Evolutionary conservation across 2,329 filamentous ascomycete genomes (phyloP).

Genomic region (Cytospora leucostoma): DNA sequence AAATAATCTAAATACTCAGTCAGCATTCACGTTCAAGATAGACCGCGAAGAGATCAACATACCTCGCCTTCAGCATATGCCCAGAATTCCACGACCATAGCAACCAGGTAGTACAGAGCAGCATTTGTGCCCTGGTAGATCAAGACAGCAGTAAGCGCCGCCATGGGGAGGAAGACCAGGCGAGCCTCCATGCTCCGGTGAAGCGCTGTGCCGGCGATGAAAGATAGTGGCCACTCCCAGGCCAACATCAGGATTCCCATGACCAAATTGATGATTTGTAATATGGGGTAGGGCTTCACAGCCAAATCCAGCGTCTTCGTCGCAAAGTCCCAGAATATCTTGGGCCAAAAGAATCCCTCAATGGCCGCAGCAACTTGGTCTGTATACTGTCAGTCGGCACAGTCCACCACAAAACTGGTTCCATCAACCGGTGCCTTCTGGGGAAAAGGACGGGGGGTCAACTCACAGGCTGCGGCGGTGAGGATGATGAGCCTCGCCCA

Average conservation of each 20-base stretch:
- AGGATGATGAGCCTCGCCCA: constrained; percentile 94
- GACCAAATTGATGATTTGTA: constrained; percentile 88
- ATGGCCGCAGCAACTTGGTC: constrained; percentile 85
- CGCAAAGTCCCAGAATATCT: constrained; percentile 96
- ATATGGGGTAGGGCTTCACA: constrained; percentile 82
- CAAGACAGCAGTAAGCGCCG: constrained; percentile 71
- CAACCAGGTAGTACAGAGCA: constrained; percentile 87
- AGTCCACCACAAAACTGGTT: neutral
- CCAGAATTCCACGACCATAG: constrained; percentile 89
- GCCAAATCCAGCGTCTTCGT: constrained; percentile 86
- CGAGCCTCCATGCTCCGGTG: constrained; percentile 88
- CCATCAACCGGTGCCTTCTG: neutral
- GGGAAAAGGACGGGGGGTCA: neutral
- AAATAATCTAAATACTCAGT: constrained; percentile 56
- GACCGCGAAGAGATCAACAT: constrained; percentile 39
- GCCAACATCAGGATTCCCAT: constrained; percentile 76
- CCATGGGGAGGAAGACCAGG: constrained; percentile 79
- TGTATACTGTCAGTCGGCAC: constrained; percentile 40
- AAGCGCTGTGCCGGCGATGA: constrained; percentile 73
- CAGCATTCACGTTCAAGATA: constrained; percentile 2
- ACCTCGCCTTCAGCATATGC: constrained; percentile 97
- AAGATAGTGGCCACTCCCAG: constrained; percentile 86
- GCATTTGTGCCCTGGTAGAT: constrained; percentile 93
- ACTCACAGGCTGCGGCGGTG: constrained; percentile 75
- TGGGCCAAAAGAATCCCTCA: constrained; percentile 95